phyloP scores from a whole-genome alignment of 176 grass and related monocot genomes.

The Zizania latifolia region DNA sequence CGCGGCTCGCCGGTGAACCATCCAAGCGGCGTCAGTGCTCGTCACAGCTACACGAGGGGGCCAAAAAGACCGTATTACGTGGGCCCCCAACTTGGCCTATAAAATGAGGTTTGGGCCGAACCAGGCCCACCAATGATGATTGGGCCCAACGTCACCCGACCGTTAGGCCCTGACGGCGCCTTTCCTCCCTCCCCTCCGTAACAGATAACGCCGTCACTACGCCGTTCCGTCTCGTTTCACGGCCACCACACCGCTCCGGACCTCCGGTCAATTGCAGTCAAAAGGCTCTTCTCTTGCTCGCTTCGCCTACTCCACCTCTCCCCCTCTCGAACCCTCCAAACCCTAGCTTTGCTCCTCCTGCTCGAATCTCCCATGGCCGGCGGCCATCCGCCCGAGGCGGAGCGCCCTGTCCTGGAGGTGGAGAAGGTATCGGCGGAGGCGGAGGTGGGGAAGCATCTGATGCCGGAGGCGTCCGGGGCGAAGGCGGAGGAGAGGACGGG shows the following conservation, averaged over 20 bases:
- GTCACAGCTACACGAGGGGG: too few species aligned
- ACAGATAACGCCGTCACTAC: not conserved
- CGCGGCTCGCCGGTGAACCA: too few species aligned
- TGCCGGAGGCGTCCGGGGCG: not conserved
- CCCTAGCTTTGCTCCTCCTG: constrained; percentile 25
- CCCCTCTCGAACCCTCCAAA: constrained; percentile 38
- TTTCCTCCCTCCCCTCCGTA: not conserved
- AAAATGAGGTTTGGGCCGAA: too few species aligned
- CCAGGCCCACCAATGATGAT: not conserved
- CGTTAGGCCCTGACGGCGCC: not conserved
- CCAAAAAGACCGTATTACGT: too few species aligned
- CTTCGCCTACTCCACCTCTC: constrained; percentile 12
- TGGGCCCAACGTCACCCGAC: not conserved
- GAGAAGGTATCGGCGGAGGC: not conserved
- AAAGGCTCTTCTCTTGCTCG: constrained; percentile 14
- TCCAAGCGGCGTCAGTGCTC: too few species aligned
- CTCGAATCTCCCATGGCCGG: constrained; percentile 29
- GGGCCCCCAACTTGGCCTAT: too few species aligned
- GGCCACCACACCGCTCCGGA: not conserved
- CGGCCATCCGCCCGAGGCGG: constrained; percentile 8
- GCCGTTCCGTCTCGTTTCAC: not conserved
- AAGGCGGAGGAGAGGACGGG: not conserved
- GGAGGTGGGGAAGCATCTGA: not conserved
- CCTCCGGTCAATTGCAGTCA: constrained; percentile 61
- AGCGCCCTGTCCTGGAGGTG: not conserved